Percentiles rank a stretch among this genome's conserved stretches.
Evolutionary conservation across 2,329 filamentous ascomycete genomes (phyloP).

Genomic region (Penicillium thymicola): DNA sequence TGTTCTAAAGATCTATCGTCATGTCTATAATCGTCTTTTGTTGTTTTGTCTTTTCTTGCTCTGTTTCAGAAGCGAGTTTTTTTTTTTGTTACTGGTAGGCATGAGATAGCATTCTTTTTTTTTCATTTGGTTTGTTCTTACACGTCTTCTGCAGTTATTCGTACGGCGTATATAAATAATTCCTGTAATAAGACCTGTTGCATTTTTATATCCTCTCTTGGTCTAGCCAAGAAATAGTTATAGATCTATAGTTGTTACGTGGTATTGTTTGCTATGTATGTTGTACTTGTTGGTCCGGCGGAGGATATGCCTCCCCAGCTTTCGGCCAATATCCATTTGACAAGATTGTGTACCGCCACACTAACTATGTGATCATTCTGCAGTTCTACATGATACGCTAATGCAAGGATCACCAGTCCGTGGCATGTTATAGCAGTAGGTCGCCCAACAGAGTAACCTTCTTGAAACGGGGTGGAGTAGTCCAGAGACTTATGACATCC

Average conservation of each 20-base stretch:
- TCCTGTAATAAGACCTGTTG: slow-evolving; percentile 7
- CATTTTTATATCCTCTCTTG: background rate
- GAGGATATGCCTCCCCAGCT: background rate
- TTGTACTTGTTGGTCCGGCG: background rate
- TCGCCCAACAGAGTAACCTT: background rate
- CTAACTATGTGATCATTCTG: background rate
- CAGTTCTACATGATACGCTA: slow-evolving; percentile 1
- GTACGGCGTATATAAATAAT: slow-evolving; percentile 15
- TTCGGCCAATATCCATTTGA: background rate
- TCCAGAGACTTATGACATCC: background rate
- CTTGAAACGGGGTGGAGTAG: background rate
- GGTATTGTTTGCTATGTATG: background rate
- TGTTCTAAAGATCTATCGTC: slow-evolving; percentile 24
- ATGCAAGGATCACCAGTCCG: slow-evolving; percentile 9
- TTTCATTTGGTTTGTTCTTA: slow-evolving; percentile 7
- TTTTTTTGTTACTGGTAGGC: slow-evolving; percentile 21
- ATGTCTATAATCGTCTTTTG: slow-evolving; percentile 26
- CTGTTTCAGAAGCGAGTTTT: slow-evolving; percentile 26
- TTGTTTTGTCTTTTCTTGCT: slow-evolving; percentile 20
- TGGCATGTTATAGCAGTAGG: slow-evolving; percentile 7
- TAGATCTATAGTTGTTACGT: background rate
- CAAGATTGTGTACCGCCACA: background rate
- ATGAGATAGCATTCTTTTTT: slow-evolving; percentile 25
- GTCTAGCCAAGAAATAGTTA: background rate
- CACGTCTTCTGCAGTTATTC: slow-evolving; percentile 6